phyloP scores from a whole-genome alignment of 306 rosid genomes.

The Ammopiptanthus mongolicus region DNA sequence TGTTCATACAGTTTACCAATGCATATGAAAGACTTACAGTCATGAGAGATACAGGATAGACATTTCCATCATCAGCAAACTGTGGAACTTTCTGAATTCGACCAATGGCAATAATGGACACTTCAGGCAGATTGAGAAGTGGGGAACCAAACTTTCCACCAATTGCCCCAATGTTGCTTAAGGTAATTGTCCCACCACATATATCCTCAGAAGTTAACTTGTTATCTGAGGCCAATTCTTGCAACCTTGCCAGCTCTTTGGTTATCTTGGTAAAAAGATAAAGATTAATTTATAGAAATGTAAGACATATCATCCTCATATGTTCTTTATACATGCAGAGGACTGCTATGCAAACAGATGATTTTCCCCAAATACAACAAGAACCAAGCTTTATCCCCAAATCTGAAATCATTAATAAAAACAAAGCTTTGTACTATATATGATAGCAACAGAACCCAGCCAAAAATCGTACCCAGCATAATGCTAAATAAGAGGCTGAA shows the following conservation, averaged over 20 bases:
- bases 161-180: conserved; percentile 90
- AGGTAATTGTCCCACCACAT: conserved; percentile 76
- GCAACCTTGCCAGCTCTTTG: conserved; percentile 80
- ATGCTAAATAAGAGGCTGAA: not conserved
- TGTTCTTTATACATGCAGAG: not conserved
- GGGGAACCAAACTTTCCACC: conserved; percentile 97
- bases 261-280: conserved; percentile 54
- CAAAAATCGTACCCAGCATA: not conserved
- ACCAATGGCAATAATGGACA: conserved; percentile 81
- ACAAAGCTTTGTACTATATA: not conserved
- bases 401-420: not conserved
- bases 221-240: conserved; percentile 66
- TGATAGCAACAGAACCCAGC: not conserved
- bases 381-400: not conserved
- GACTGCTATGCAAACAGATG: not conserved
- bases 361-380: not conserved
- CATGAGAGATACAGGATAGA: conserved; percentile 75
- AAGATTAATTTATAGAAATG: not conserved
- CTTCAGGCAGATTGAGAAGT: conserved; percentile 89
- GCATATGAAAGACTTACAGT: conserved; percentile 54
- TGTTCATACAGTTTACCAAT: not conserved
- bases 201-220: conserved; percentile 74
- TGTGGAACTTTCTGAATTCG: conserved; percentile 77
- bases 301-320: not conserved
- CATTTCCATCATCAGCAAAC: conserved; percentile 53